Evolutionary conservation across 805 yeast species (phyloP).

Genomic region (Metschnikowia cerradonensis): DNA sequence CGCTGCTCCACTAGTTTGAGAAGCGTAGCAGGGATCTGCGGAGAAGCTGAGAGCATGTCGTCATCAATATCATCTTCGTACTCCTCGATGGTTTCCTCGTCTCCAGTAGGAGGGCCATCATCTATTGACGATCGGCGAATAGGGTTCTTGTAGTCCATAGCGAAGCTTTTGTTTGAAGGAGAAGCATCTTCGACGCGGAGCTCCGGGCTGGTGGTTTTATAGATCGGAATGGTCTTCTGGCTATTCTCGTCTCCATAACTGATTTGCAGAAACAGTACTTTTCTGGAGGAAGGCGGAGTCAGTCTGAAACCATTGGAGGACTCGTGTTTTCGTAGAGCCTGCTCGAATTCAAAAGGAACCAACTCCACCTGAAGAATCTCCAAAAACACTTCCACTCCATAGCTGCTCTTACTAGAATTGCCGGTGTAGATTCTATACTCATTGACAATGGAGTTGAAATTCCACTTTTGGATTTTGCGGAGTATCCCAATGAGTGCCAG

Average conservation of each 20-base stretch:
- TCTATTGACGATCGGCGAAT: constrained; percentile 5
- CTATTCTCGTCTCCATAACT: background rate
- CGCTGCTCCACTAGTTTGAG: constrained; percentile 51
- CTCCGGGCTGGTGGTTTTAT: background rate
- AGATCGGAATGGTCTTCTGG: background rate
- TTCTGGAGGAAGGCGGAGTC: background rate
- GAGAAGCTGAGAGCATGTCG: constrained; percentile 53
- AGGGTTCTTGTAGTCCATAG: background rate
- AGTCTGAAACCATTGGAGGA: background rate
- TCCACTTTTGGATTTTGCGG: constrained; percentile 85
- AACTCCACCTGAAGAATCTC: constrained; percentile 64
- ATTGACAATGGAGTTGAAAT: constrained; percentile 72
- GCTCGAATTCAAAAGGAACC: constrained; percentile 38
- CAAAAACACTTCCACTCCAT: constrained; percentile 75
- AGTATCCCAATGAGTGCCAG: constrained; percentile 77
- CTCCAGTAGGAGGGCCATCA: constrained; percentile 14
- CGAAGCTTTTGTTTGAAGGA: background rate
- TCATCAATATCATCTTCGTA: constrained; percentile 42
- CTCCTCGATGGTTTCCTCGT: constrained; percentile 26
- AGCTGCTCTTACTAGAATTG: constrained; percentile 67
- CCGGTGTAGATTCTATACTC: constrained; percentile 72
- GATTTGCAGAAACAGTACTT: constrained; percentile 5
- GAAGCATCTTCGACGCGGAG: background rate
- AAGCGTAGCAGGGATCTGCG: constrained; percentile 63
- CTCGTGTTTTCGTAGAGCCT: constrained; percentile 14